These are phyloP conservation scores for Pelargonium fulgidum DNA, from an alignment of 441 rosid genomes.

Conservation along the genomic window DNA sequence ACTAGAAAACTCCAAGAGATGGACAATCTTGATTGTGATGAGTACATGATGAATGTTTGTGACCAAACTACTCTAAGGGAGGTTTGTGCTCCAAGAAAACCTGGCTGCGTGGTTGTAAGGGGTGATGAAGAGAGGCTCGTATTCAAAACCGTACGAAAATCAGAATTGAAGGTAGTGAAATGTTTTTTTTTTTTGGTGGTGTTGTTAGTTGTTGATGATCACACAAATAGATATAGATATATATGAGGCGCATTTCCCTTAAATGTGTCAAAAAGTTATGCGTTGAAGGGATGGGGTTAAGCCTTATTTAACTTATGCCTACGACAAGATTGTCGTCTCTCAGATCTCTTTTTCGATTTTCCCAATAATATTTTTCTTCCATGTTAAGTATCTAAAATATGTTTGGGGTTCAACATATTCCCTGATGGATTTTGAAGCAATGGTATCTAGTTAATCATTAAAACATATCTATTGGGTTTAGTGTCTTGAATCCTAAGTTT, in stretches of 20 bases:
- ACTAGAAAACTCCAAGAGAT: constrained; percentile 38
- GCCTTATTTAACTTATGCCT: too few relatives aligned
- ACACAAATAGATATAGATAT: too few relatives aligned
- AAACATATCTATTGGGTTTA: too few relatives aligned
- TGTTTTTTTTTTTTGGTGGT: neutral
- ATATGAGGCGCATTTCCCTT: neutral
- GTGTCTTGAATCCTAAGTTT: too few relatives aligned
- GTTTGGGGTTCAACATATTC: too few relatives aligned
- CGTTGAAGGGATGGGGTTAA: too few relatives aligned
- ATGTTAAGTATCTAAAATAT: too few relatives aligned
- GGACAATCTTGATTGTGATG: constrained; percentile 31
- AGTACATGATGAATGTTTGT: constrained; percentile 39
- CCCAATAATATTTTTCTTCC: too few relatives aligned
- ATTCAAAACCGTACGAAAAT: constrained; percentile 41
- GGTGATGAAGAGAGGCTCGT: constrained; percentile 37
- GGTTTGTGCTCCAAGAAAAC: constrained; percentile 32
- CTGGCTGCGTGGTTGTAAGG: constrained; percentile 30
- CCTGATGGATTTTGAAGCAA: neutral
- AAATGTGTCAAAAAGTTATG: neutral
- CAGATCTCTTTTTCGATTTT: too few relatives aligned
- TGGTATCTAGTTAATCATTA: neutral
- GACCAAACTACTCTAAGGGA: constrained; percentile 34
- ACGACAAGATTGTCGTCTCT: too few relatives aligned
- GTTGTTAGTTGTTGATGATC: neutral
- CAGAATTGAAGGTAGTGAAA: constrained; percentile 42